Conservation (phyloP, 2,329 filamentous ascomycete genomes). For the Capronia americana region DNA sequence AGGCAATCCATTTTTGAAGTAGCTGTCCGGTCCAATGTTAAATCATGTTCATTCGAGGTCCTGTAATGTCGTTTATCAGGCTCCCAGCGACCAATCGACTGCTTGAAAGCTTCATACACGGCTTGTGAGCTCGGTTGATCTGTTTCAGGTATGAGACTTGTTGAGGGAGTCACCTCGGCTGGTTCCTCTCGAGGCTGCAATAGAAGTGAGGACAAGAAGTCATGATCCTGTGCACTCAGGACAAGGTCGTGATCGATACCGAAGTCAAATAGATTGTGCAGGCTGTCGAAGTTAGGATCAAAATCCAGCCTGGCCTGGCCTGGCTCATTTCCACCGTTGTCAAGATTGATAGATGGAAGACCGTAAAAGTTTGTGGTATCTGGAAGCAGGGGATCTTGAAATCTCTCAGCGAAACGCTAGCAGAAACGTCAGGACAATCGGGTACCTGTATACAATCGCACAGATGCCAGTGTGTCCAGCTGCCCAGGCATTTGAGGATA, state of each 20-base stretch:
- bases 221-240: constrained; percentile 7
- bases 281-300: background rate
- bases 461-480: background rate
- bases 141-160: background rate
- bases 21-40: background rate
- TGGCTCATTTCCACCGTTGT: background rate
- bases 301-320: background rate
- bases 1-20: constrained; percentile 11
- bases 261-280: constrained; percentile 5
- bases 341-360: constrained; percentile 6
- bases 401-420: background rate
- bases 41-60: background rate
- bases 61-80: constrained; percentile 10
- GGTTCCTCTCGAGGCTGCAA: background rate
- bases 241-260: constrained; percentile 2
- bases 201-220: constrained; percentile 6
- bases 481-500: background rate
- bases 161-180: background rate
- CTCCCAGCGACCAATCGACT: constrained; percentile 8
- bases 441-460: background rate
- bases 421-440: background rate
- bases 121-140: constrained; percentile 13
- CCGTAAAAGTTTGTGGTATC: background rate
- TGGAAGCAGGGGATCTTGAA: background rate
- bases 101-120: constrained; percentile 13